Percentiles rank a stretch among this genome's conserved stretches.
Conservation (phyloP, 768 basidiomycete species). For the Suillus decipiens region DNA sequence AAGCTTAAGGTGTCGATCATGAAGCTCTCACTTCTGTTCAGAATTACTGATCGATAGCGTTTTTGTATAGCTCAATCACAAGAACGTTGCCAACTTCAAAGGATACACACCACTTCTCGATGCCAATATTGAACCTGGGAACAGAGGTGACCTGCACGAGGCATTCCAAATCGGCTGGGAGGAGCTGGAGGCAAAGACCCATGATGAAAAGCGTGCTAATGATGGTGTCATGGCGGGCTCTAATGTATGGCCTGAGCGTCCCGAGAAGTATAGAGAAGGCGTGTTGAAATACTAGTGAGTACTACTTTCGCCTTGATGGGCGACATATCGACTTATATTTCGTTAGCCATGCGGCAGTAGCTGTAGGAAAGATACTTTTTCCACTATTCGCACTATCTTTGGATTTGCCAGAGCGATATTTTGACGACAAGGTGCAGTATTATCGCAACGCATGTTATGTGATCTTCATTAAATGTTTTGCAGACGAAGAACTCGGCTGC, state of each 20-base stretch:
- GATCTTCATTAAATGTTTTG: background rate
- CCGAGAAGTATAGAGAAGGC: constrained; percentile 59
- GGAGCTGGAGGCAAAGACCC: constrained; percentile 32
- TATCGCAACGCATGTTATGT: too few relatives aligned
- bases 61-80: constrained; percentile 60
- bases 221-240: constrained; percentile 66
- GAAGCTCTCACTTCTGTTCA: background rate
- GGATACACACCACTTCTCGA: constrained; percentile 72
- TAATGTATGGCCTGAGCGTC: constrained; percentile 77
- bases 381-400: constrained; percentile 73
- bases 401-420: constrained; percentile 58
- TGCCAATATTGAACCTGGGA: constrained; percentile 69
- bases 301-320: constrained; percentile 17
- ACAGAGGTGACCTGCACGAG: constrained; percentile 87
- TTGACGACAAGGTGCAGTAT: constrained; percentile 60
- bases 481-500: constrained; percentile 66
- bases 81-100: constrained; percentile 70
- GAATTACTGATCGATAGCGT: background rate
- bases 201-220: constrained; percentile 32
- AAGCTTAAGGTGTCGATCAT: constrained; percentile 60
- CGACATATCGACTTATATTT: constrained; percentile 13
- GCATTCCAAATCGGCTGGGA: constrained; percentile 89
- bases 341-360: constrained; percentile 50
- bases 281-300: constrained; percentile 70
- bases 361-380: constrained; percentile 59